Percentiles rank a stretch among this genome's conserved stretches.
These are phyloP conservation scores for Wallemia hederae DNA, from an alignment of 1,284 basidiomycete species.

Conservation along the genomic window DNA sequence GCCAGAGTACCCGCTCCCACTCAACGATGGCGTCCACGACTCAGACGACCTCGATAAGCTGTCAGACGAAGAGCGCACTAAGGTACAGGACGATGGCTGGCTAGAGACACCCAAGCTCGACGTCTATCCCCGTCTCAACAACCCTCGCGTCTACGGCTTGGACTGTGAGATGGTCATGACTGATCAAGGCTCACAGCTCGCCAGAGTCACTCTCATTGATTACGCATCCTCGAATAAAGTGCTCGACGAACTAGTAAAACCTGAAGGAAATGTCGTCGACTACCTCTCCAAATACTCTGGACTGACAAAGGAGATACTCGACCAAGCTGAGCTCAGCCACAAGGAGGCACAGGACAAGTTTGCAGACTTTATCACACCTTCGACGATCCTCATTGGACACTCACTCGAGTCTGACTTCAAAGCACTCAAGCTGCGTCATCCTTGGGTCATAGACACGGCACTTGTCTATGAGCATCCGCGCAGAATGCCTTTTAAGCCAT, in stretches of 20 bases:
- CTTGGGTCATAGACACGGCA: slow-evolving; percentile 63
- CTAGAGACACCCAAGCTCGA: slow-evolving; percentile 35
- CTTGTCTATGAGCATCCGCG: slow-evolving; percentile 64
- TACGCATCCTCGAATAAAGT: slow-evolving; percentile 35
- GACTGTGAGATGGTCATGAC: slow-evolving; percentile 90
- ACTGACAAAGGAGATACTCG: slow-evolving; percentile 44
- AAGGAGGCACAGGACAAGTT: slow-evolving; percentile 40
- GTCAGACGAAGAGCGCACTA: slow-evolving; percentile 10
- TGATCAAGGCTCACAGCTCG: slow-evolving; percentile 57
- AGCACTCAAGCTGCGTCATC: slow-evolving; percentile 51
- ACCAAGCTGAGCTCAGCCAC: slow-evolving; percentile 38
- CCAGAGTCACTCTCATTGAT: slow-evolving; percentile 54
- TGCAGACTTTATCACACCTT: slow-evolving; percentile 25
- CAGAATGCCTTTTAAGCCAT: slow-evolving; percentile 64
- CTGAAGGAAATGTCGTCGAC: slow-evolving; percentile 45
- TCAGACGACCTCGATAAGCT: slow-evolving; percentile 5
- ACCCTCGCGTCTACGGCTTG: slow-evolving; percentile 21
- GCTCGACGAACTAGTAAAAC: slow-evolving; percentile 64
- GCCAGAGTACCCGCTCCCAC: slow-evolving; percentile 1
- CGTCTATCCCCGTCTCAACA: slow-evolving; percentile 9
- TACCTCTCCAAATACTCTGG: slow-evolving; percentile 73
- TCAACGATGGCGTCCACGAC: slow-evolving; percentile 1
- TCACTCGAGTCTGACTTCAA: slow-evolving; percentile 70
- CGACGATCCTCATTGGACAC: slow-evolving; percentile 69
- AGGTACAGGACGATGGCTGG: slow-evolving; percentile 20